Evolutionary conservation across 2,329 filamentous ascomycete species (phyloP).

Genomic region (Alternaria triticimaculans): DNA sequence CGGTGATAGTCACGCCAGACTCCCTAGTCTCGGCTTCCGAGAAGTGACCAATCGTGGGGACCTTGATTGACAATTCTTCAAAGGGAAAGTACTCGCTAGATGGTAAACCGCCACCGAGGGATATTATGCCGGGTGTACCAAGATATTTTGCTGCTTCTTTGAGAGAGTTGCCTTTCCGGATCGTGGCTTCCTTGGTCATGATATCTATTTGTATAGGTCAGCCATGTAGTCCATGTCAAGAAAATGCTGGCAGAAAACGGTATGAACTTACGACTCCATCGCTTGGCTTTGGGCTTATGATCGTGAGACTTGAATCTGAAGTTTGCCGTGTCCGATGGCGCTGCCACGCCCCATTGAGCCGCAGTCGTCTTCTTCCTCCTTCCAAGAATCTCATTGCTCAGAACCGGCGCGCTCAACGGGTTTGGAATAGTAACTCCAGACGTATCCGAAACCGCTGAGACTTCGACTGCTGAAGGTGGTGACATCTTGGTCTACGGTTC

Average conservation of each 20-base stretch:
- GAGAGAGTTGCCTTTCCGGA: constrained; percentile 63
- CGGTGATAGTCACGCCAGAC: constrained; percentile 65
- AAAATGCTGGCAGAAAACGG: neutral
- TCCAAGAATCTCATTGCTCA: constrained; percentile 68
- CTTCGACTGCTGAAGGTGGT: constrained; percentile 49
- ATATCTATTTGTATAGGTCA: constrained; percentile 42
- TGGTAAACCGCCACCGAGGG: constrained; percentile 88
- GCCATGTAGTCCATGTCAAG: neutral
- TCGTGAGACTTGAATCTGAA: constrained; percentile 72
- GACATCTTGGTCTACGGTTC: constrained; percentile 22
- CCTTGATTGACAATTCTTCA: constrained; percentile 74
- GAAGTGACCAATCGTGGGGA: constrained; percentile 73
- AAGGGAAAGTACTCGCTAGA: constrained; percentile 94
- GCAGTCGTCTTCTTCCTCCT: constrained; percentile 74
- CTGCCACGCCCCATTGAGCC: constrained; percentile 76
- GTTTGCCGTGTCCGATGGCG: constrained; percentile 77
- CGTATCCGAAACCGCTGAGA: constrained; percentile 56
- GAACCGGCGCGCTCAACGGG: constrained; percentile 60
- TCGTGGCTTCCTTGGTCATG: constrained; percentile 62
- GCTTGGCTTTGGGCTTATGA: constrained; percentile 76
- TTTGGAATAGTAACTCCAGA: constrained; percentile 54
- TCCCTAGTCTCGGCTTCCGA: constrained; percentile 70
- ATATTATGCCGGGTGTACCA: constrained; percentile 83
- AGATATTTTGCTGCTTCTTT: constrained; percentile 83
- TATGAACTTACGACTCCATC: constrained; percentile 78